phyloP scores from a whole-genome alignment of 352 stramenopile genomes.

The Plasmopara muralis region DNA sequence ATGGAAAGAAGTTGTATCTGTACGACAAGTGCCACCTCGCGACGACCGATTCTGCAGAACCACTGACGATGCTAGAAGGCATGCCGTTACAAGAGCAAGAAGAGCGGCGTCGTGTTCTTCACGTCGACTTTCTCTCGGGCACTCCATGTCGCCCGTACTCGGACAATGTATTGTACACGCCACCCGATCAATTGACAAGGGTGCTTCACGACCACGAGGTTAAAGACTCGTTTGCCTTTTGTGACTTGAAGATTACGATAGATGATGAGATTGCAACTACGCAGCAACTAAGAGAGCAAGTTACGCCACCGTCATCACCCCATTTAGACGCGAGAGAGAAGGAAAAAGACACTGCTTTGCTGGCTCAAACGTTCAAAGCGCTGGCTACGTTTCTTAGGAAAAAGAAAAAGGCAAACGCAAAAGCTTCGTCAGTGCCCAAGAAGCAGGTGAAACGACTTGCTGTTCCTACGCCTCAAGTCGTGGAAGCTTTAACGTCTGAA shows the following conservation, averaged over 20 bases:
- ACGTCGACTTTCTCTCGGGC: conserved; percentile 64
- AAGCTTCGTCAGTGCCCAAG: conserved; percentile 25
- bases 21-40: conserved; percentile 52
- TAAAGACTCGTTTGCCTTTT: conserved; percentile 61
- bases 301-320: conserved; percentile 9
- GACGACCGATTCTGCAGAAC: conserved; percentile 15
- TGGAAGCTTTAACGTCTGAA: conserved; percentile 32
- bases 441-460: conserved; percentile 11
- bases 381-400: conserved; percentile 29
- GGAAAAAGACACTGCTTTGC: conserved; percentile 19
- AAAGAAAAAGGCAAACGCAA: conserved; percentile 13
- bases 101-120: conserved; percentile 34
- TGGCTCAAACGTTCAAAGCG: conserved; percentile 56
- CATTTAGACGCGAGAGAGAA: conserved; percentile 10
- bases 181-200: conserved; percentile 30
- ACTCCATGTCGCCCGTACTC: conserved; percentile 63
- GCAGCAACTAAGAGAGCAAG: conserved; percentile 7
- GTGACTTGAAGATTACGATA: conserved; percentile 44
- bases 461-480: conserved; percentile 4
- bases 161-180: conserved; percentile 66
- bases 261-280: conserved; percentile 12
- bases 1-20: conserved; percentile 71
- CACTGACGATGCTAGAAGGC: conserved; percentile 16
- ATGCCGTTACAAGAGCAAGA: conserved; percentile 10
- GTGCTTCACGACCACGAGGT: conserved; percentile 21